Evolutionary conservation across 108 stramenopile genomes (phyloP), one percentile per base, ranked within the genome.

Genomic region (Bacterosira constricta): DNA sequence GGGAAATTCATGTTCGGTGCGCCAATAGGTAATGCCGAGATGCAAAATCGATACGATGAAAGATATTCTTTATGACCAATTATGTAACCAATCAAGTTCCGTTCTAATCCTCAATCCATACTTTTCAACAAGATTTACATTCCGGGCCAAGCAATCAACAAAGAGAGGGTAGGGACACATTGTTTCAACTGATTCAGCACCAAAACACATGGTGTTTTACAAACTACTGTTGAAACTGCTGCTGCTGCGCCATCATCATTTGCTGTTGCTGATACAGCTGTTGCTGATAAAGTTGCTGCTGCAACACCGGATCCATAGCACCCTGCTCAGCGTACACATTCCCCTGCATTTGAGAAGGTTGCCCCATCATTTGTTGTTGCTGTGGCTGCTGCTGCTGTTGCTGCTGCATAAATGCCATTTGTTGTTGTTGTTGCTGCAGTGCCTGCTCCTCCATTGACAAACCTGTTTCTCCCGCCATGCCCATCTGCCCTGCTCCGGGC

Each of bases 211-310:
- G 51, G 13, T 63, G 44, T 6, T 15, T 6, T 30, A 10, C 27
- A 29, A 6, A 5, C 15, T 64, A 47, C 21, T 63, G 63, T 20
- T 47, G 42, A 17, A 45, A 42, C 13, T 45, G 47, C n/a, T 69
- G 56, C 55, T 69, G 68, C 31, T 69, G 68, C 25, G 41, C 58
- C 70, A 62, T 50, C 63, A 73, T 63, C 53, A 57, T 46, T 7
- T 63, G 71, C 45, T 53, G 49, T 27, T 66, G 66, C 12, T 29
- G 31, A 53, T 66, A 50, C 50, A 52, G 63, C 13, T 47, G 29
- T 46, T 30, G 46, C 30, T 71, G 71, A 23, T 71, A 56, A 25
- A 63, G n/a, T 41, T 51, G 59, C 51, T 62, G 71, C 38, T 71
- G 71, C 32, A 52, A 59, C 3, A 51, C 51, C 10, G 44, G 68